A percentile compares a stretch with the other conserved stretches of the same genome.
phyloP scores from a whole-genome alignment of 768 basidiomycete species.

The Pluteus cervinus region DNA sequence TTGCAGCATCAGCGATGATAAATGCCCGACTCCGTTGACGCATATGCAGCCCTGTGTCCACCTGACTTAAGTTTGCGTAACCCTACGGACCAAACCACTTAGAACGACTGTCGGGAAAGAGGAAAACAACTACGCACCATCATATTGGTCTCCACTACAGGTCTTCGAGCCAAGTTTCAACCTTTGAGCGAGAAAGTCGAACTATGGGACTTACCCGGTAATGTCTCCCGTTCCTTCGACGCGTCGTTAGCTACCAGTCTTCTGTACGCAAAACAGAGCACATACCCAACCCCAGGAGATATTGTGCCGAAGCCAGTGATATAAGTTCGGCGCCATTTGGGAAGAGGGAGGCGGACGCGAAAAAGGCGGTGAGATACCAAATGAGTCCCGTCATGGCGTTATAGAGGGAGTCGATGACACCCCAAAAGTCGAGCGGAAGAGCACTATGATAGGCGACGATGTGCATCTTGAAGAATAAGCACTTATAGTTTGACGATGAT shows the following conservation, averaged over 20 bases:
- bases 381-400: constrained; percentile 32
- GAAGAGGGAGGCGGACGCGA: constrained; percentile 27
- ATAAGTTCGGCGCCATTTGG: constrained; percentile 19
- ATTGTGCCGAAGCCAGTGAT: constrained; percentile 33
- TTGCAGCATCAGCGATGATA: constrained; percentile 59
- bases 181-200: constrained; percentile 7
- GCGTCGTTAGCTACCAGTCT: constrained; percentile 1
- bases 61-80: constrained; percentile 60
- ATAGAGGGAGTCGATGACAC: constrained; percentile 26
- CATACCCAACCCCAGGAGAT: constrained; percentile 57
- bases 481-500: too few species aligned
- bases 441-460: constrained; percentile 26
- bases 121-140: constrained; percentile 40
- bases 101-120: background rate
- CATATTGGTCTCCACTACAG: constrained; percentile 80
- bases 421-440: constrained; percentile 32
- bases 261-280: constrained; percentile 2
- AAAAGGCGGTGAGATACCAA: constrained; percentile 39
- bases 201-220: constrained; percentile 68
- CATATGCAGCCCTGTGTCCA: constrained; percentile 74
- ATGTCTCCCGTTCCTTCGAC: constrained; percentile 69
- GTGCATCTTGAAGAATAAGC: constrained; percentile 19
- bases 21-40: constrained; percentile 73
- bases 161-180: constrained; percentile 28
- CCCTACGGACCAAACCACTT: constrained; percentile 35